Conservation (phyloP, 352 stramenopile species). For the Phytophthora pini region DNA sequence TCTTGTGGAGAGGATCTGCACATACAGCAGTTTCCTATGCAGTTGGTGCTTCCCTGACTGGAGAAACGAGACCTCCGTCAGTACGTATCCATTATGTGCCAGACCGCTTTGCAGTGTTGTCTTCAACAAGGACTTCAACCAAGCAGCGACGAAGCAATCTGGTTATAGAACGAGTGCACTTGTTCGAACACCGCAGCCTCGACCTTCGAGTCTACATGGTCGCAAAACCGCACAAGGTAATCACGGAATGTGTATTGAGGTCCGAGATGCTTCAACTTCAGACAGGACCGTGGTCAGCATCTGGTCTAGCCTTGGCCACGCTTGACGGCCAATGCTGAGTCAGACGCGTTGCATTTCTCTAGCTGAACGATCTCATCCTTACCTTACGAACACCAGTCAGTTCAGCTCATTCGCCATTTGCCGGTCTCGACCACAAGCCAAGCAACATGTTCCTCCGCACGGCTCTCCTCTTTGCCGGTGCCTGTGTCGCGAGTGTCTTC, state of each 20-base stretch:
- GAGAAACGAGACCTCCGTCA: not conserved
- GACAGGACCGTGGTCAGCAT: not conserved
- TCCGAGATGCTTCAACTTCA: constrained; percentile 21
- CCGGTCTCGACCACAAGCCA: constrained; percentile 5
- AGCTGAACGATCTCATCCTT: not conserved
- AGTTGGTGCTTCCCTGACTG: not conserved
- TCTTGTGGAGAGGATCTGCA: no score
- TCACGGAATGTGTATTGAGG: constrained; percentile 18
- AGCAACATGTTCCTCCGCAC: constrained; percentile 23
- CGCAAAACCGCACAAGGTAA: constrained; percentile 1
- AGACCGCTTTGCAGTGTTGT: constrained; percentile 3
- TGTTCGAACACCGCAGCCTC: not conserved
- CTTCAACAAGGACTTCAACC: constrained; percentile 12
- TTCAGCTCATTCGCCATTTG: constrained; percentile 27
- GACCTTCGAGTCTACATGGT: not conserved
- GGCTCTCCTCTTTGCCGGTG: constrained; percentile 21
- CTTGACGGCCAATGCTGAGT: constrained; percentile 2
- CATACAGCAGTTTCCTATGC: no score
- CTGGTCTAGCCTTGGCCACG: not conserved
- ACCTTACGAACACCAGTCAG: not conserved
- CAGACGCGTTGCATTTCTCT: constrained; percentile 16
- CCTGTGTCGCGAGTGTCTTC: constrained; percentile 11
- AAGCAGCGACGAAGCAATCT: constrained; percentile 5
- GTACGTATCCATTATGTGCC: not conserved
- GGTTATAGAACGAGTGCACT: constrained; percentile 2